Conservation (phyloP, 2,329 filamentous ascomycete species). For the Teratosphaeriaceae sp. region DNA sequence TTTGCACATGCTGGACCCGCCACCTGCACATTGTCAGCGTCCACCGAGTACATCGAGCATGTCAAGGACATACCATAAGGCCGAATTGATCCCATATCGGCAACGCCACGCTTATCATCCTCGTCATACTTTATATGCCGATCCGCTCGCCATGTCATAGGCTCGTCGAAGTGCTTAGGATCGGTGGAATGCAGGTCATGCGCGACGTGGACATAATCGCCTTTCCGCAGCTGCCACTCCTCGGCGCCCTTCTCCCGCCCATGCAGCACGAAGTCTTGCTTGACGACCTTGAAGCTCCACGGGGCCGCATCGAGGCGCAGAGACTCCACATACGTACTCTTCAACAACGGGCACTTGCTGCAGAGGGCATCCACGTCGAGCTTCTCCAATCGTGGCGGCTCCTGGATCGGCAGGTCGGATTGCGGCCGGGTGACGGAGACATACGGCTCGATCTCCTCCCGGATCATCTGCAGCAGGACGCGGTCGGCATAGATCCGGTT, state of each 20-base stretch:
- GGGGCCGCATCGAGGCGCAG: slow-evolving; percentile 29
- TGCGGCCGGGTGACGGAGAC: slow-evolving; percentile 23
- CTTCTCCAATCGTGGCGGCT: slow-evolving; percentile 24
- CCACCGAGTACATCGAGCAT: neutral
- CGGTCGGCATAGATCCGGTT: slow-evolving; percentile 29
- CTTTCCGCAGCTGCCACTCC: slow-evolving; percentile 27
- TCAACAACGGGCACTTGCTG: slow-evolving; percentile 30
- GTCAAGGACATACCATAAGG: slow-evolving; percentile 34
- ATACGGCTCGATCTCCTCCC: slow-evolving; percentile 29
- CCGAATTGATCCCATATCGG: slow-evolving; percentile 38
- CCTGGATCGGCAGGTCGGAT: slow-evolving; percentile 27
- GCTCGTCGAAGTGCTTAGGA: slow-evolving; percentile 27
- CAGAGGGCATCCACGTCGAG: slow-evolving; percentile 29
- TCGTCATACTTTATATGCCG: slow-evolving; percentile 29
- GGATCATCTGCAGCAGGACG: slow-evolving; percentile 24
- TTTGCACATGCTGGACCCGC: slow-evolving; percentile 43
- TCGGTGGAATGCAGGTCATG: slow-evolving; percentile 33
- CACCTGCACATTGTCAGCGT: slow-evolving; percentile 27
- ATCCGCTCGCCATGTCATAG: slow-evolving; percentile 27
- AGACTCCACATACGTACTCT: slow-evolving; percentile 33
- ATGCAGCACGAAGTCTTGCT: slow-evolving; percentile 29
- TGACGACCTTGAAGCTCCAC: slow-evolving; percentile 30
- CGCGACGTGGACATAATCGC: slow-evolving; percentile 31
- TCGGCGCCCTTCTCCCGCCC: slow-evolving; percentile 29
- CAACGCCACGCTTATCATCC: slow-evolving; percentile 19